Base-by-base conservation (phyloP, 768 basidiomycete species). In the Podaxis sp. region DNA sequence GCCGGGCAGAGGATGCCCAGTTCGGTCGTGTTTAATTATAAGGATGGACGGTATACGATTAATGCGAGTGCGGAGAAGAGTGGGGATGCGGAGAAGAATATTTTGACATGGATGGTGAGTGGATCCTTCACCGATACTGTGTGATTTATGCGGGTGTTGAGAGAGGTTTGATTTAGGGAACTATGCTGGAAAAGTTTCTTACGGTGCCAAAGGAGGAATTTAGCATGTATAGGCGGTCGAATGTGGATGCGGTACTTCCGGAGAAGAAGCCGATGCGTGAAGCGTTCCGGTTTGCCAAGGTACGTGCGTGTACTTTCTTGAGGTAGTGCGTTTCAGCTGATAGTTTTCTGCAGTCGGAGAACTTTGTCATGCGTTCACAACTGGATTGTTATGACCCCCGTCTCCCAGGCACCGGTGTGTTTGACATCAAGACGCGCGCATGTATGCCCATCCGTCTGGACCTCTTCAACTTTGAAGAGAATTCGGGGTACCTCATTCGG, bases 391-490 rank as follows among this genome's bases (percentile, higher is more conserved):
- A 86, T 1, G 92, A 98, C 69, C 67, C 75, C 12, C 82, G 91
- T 48, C 76, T 99, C 33, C 96, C 96, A 3, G 95, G 95, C 0
- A 89, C 88, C 0, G 95, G 94, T 30, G 87, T 96, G 0, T 99
- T 99, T 68, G 96, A 99, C 71, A 87, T 99, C 75, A 99, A 99
- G 75, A 98, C 96, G 0, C 85, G 96, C 52, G 95, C 95, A 0
- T 90, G 88, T 36, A 74, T 93, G 26, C 86, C 92, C 0, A 87
- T 98, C 52, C 87, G 96, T 1, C 77, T 92, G 71, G 96, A 99
- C 71, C 75, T 90, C 11, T 78, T 94, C 59, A 98, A 99, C 72
- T 91, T 85, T 67, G 83, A 86, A 76, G 89, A 92, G 73, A 90
- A 90, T 66, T 85, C 89, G 24, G 91, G 88, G 0, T 96, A 95